phyloP scores from a whole-genome alignment of 1,139 yeast species.

The Zygosaccharomyces pseudobailii region DNA sequence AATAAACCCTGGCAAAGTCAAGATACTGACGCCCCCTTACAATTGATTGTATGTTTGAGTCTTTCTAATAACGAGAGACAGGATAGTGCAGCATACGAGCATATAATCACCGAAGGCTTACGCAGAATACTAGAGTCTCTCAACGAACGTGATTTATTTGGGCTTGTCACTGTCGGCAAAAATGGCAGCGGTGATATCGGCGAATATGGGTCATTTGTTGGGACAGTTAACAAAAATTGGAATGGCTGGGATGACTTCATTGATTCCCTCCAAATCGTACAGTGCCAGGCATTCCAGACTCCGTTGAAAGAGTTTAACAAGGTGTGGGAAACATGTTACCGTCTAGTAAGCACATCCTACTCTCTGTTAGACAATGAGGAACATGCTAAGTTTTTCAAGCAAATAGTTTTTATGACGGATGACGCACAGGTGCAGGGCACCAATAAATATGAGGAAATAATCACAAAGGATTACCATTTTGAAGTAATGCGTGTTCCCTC shows the following conservation, averaged over 20 bases:
- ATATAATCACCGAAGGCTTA: slow-evolving; percentile 22
- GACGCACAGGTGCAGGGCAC: slow-evolving; percentile 1
- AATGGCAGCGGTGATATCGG: slow-evolving; percentile 38
- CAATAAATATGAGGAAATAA: slow-evolving; percentile 7
- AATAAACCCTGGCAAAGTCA: slow-evolving; percentile 37
- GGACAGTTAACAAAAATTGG: slow-evolving; percentile 51
- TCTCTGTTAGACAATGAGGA: slow-evolving; percentile 5
- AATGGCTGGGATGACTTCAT: slow-evolving; percentile 47
- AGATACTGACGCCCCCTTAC: slow-evolving; percentile 42
- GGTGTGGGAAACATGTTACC: slow-evolving; percentile 12
- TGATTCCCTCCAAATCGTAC: slow-evolving; percentile 4
- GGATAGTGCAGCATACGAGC: slow-evolving; percentile 3
- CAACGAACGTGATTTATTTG: slow-evolving; percentile 46
- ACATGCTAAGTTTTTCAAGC: slow-evolving; percentile 9
- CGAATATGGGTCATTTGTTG: slow-evolving; percentile 48
- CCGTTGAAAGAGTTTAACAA: slow-evolving; percentile 10
- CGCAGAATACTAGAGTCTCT: slow-evolving; percentile 34
- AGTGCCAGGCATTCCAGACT: slow-evolving; percentile 1
- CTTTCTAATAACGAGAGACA: slow-evolving; percentile 18
- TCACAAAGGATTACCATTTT: slow-evolving; percentile 8
- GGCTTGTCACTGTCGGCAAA: slow-evolving; percentile 51
- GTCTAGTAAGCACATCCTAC: slow-evolving; percentile 13
- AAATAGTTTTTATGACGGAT: slow-evolving; percentile 9
- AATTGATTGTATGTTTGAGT: slow-evolving; percentile 46
- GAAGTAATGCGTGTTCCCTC: slow-evolving; percentile 4